Base-by-base conservation (phyloP, 306 rosid genomes). In the Cyamopsis tetragonoloba region DNA sequence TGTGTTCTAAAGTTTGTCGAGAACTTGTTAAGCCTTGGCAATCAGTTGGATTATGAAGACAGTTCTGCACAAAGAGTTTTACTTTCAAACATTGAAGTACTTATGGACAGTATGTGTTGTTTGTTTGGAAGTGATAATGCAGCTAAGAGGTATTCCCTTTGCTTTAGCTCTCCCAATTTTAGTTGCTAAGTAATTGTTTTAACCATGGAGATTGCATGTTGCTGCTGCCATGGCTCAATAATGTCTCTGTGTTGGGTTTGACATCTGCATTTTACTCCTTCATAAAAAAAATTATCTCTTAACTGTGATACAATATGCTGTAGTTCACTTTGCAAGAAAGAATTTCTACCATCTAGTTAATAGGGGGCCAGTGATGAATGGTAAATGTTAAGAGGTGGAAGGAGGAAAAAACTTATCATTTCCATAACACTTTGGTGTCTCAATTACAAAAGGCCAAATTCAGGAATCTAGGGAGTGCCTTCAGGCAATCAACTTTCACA, bases 1-100 rank as follows among this genome's bases (percentile, higher is more conserved):
- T 81, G 84, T 71, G 97, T 88, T 81, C 83, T 93, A 22, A 83
- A 83, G 78, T 93, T 93, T 51, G 83, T 86, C 37, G 91, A 86
- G 58, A 93, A 89, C 88, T 73, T 93, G 32, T 81, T 93, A 73
- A 84, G 60, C 77, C 86, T 81, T 72, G 92, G 84, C 73, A 55
- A 69, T 68, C 95, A 83, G 62, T 84, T 74, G 71, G 83, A 81
- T 72, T 71, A 48, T 57, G 82, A 82, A 66, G 92, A 80, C 76
- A 70, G 35, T 81, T 63, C 77, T 11, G 78, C 56, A 37, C 78
- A 50, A 44, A 72, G 75, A 70, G 72, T 92, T 68, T 60, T 89
- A 68, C 86, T 60, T 59, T 76, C 82, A 22, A 84, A 93, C 78
- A 71, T 93, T 34, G 77, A 83, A 69, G 82, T 84, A 48, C 95